phyloP scores from a whole-genome alignment of 2,329 filamentous ascomycete species.

The Fusarium begoniae region DNA sequence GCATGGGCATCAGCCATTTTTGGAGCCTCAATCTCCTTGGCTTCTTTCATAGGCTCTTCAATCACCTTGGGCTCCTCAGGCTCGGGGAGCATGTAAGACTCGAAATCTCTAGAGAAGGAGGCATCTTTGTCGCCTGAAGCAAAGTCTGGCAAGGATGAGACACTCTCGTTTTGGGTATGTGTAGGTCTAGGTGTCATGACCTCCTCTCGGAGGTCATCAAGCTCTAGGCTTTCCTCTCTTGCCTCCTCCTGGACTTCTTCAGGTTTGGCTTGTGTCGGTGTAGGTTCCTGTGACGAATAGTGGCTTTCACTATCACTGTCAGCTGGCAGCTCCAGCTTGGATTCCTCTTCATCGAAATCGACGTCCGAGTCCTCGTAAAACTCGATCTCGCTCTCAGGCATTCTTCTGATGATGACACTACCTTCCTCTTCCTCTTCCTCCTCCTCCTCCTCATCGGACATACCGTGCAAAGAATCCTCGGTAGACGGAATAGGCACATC shows the following conservation, averaged over 20 bases:
- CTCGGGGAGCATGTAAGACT: slow-evolving; percentile 58
- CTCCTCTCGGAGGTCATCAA: slow-evolving; percentile 54
- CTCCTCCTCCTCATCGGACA: slow-evolving; percentile 59
- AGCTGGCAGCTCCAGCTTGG: slow-evolving; percentile 59
- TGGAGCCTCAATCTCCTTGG: slow-evolving; percentile 35
- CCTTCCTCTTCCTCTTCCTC: slow-evolving; percentile 58
- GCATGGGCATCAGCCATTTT: slow-evolving; percentile 51
- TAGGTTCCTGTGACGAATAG: slow-evolving; percentile 45
- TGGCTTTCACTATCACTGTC: slow-evolving; percentile 53
- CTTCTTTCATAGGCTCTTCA: slow-evolving; percentile 40
- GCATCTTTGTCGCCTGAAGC: slow-evolving; percentile 46
- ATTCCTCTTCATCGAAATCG: slow-evolving; percentile 67
- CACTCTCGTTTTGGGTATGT: slow-evolving; percentile 29
- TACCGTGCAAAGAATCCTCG: slow-evolving; percentile 69
- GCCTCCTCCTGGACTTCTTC: slow-evolving; percentile 52
- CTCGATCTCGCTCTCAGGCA: slow-evolving; percentile 70
- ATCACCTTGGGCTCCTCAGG: slow-evolving; percentile 46
- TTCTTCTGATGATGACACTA: slow-evolving; percentile 74
- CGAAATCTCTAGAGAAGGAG: slow-evolving; percentile 55
- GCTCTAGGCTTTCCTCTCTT: neutral
- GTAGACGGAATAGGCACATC: slow-evolving; percentile 90
- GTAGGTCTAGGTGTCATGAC: slow-evolving; percentile 60
- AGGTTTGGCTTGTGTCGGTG: slow-evolving; percentile 37
- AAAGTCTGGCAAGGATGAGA: slow-evolving; percentile 51
- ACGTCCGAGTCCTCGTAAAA: slow-evolving; percentile 63